phyloP scores from a whole-genome alignment of 495 filamentous ascomycete species.

The Cenococcum geophilum region DNA sequence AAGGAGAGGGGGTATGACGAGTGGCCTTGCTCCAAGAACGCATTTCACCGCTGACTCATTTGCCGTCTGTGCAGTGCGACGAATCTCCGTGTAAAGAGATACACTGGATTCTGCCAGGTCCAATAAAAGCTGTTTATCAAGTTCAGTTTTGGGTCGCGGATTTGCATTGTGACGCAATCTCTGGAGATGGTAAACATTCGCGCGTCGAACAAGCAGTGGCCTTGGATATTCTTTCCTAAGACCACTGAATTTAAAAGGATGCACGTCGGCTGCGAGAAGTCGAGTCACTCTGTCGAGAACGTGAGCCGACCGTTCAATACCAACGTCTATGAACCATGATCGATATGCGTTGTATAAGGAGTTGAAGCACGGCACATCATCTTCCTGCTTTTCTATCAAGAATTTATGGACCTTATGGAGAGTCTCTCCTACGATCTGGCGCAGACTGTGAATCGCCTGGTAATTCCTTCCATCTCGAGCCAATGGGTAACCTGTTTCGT shows the following conservation, averaged over 20 bases:
- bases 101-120: constrained; percentile 88
- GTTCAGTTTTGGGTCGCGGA: constrained; percentile 71
- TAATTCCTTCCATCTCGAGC: constrained; percentile 58
- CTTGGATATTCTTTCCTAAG: constrained; percentile 88
- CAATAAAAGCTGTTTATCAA: constrained; percentile 75
- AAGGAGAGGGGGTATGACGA: constrained; percentile 84
- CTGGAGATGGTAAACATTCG: constrained; percentile 90
- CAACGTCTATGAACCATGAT: constrained; percentile 97
- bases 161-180: constrained; percentile 87
- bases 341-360: constrained; percentile 85
- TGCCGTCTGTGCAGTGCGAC: constrained; percentile 83
- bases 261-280: constrained; percentile 75
- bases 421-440: constrained; percentile 69
- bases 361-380: constrained; percentile 93
- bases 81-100: constrained; percentile 92
- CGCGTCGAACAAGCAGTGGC: constrained; percentile 79
- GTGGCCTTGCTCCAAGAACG: constrained; percentile 73
- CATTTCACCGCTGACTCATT: constrained; percentile 92
- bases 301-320: constrained; percentile 91
- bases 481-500: constrained; percentile 80
- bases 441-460: constrained; percentile 67
- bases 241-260: constrained; percentile 89
- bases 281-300: constrained; percentile 80
- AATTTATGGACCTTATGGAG: constrained; percentile 81
- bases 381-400: constrained; percentile 76